Percentiles rank a stretch among this genome's conserved stretches.
These are phyloP conservation scores for Dicorynia guianensis DNA, from an alignment of 306 rosid species.

Conservation along the genomic window DNA sequence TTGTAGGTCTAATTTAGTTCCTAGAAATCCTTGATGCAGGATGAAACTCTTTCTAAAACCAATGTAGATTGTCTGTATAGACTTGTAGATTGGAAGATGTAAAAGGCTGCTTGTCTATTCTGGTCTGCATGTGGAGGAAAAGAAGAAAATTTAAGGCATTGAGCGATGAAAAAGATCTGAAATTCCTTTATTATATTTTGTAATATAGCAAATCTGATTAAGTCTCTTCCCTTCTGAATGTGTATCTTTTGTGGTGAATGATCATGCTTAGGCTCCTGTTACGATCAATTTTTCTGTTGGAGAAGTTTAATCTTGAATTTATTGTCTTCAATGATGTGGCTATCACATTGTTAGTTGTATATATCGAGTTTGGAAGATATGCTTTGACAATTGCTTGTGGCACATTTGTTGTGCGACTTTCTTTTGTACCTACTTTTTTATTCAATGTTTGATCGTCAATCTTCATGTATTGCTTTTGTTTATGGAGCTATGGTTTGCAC, in stretches of 20 bases:
- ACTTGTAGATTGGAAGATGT: neutral
- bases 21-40: conserved; percentile 15
- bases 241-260: neutral
- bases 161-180: neutral
- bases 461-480: conserved; percentile 14
- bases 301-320: neutral
- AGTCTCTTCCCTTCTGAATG: conserved; percentile 4
- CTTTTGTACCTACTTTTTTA: neutral
- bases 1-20: conserved; percentile 1
- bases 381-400: neutral
- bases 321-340: conserved; percentile 6
- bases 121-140: neutral
- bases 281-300: neutral
- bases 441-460: neutral
- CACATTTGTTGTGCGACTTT: neutral
- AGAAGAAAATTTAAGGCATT: conserved; percentile 3
- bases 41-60: neutral
- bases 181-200: neutral
- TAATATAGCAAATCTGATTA: neutral
- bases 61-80: neutral
- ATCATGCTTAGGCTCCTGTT: neutral
- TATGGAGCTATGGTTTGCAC: conserved; percentile 27
- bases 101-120: neutral
- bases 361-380: neutral
- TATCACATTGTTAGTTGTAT: conserved; percentile 1